phyloP scores from a whole-genome alignment of 257 asterid genomes.

The Nemophila menziesii region DNA sequence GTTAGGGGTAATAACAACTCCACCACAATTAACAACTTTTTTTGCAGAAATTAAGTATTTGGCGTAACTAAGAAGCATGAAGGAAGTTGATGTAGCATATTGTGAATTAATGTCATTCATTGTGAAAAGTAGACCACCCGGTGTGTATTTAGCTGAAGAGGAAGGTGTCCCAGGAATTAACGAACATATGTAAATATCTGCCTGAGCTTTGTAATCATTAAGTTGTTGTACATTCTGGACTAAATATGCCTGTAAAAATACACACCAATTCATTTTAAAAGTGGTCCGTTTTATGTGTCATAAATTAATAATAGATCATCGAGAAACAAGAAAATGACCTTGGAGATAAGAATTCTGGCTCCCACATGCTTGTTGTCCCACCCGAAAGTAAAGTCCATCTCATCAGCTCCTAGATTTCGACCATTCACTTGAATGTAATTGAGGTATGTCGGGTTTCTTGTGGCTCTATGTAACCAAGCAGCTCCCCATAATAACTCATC shows the following conservation, averaged over 20 bases:
- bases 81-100: conserved; percentile 84
- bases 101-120: conserved; percentile 89
- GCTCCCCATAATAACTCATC: conserved; percentile 99
- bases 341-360: conserved; percentile 87
- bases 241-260: conserved; percentile 61
- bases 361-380: conserved; percentile 99
- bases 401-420: conserved; percentile 83
- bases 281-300: too few relatives aligned
- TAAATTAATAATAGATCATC: too few relatives aligned
- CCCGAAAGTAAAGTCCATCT: conserved; percentile 77
- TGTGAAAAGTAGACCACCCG: conserved; percentile 88
- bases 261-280: too few relatives aligned
- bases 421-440: conserved; percentile 85
- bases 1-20: conserved; percentile 50
- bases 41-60: conserved; percentile 71
- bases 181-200: conserved; percentile 89
- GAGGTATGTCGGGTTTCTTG: conserved; percentile 56
- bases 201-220: conserved; percentile 85
- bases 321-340: conserved; percentile 39
- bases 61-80: conserved; percentile 70
- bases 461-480: conserved; percentile 93
- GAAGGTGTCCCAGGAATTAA: conserved; percentile 69
- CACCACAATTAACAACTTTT: conserved; percentile 66
- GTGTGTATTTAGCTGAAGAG: conserved; percentile 75
- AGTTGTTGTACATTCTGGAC: conserved; percentile 78